phyloP scores from a whole-genome alignment of 805 yeast species.

The Tetrapisispora phaffii region DNA sequence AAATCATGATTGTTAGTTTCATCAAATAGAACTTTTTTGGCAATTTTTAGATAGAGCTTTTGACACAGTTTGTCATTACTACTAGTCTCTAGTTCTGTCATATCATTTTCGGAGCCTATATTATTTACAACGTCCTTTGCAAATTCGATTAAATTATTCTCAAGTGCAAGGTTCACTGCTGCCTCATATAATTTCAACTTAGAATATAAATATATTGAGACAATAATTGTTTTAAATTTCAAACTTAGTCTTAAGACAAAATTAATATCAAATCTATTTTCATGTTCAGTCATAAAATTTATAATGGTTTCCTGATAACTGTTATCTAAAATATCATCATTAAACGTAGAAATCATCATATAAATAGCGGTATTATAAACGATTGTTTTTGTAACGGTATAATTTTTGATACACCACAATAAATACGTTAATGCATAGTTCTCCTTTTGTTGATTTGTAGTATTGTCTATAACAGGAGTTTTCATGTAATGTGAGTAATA shows the following conservation, averaged over 20 bases:
- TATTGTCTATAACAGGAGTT: conserved; percentile 6
- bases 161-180: conserved; percentile 68
- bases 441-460: conserved; percentile 32
- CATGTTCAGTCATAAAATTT: conserved; percentile 39
- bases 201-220: conserved; percentile 69
- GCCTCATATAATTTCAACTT: conserved; percentile 62
- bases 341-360: conserved; percentile 42
- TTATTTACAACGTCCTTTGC: conserved; percentile 19
- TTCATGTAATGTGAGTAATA: conserved; percentile 43
- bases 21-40: conserved; percentile 26
- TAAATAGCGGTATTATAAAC: conserved; percentile 66
- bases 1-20: conserved; percentile 16
- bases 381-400: conserved; percentile 34
- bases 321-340: conserved; percentile 18
- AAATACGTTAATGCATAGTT: conserved; percentile 64
- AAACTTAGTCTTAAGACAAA: conserved; percentile 68
- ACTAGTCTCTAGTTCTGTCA: conserved; percentile 5
- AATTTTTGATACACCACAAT: conserved; percentile 40
- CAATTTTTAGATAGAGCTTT: conserved; percentile 61
- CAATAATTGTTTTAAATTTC: conserved; percentile 43
- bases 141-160: conserved; percentile 34
- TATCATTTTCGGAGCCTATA: conserved; percentile 31
- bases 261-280: conserved; percentile 45
- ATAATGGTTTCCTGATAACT: conserved; percentile 37
- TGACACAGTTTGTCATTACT: conserved; percentile 39